Percentiles rank a stretch among this genome's conserved stretches.
phyloP scores from a whole-genome alignment of 2,329 filamentous ascomycete species.

The Phyllosticta ampelicida region DNA sequence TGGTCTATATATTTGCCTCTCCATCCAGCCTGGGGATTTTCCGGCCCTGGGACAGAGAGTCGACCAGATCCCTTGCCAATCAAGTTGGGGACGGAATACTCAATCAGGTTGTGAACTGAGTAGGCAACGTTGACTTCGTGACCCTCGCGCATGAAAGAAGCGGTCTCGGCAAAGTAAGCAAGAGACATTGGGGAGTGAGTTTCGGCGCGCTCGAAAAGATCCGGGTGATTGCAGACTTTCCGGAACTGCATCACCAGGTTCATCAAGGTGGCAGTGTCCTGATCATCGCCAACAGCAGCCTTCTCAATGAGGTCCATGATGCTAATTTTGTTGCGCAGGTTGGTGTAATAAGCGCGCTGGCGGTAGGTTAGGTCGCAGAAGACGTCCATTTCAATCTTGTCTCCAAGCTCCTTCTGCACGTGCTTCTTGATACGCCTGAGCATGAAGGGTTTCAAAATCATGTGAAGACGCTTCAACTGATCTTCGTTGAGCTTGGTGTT shows the following conservation, averaged over 20 bases:
- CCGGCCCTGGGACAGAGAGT: constrained; percentile 59
- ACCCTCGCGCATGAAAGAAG: constrained; percentile 87
- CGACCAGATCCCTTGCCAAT: constrained; percentile 75
- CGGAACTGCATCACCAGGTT: constrained; percentile 99
- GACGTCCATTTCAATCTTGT: constrained; percentile 95
- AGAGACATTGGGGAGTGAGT: constrained; percentile 77
- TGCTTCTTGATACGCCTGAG: constrained; percentile 99
- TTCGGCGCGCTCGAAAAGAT: constrained; percentile 90
- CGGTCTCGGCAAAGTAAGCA: constrained; percentile 86
- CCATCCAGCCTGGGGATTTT: constrained; percentile 71
- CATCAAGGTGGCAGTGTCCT: constrained; percentile 93
- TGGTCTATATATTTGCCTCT: constrained; percentile 64
- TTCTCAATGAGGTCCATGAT: constrained; percentile 98
- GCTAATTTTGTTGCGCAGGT: constrained; percentile 91
- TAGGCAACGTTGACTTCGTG: constrained; percentile 70
- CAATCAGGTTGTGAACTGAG: constrained; percentile 75
- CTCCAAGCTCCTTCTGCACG: constrained; percentile 94
- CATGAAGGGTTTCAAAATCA: constrained; percentile 99
- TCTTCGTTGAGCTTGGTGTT: constrained; percentile 99
- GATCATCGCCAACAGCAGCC: constrained; percentile 84
- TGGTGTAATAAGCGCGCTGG: constrained; percentile 86
- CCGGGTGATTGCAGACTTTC: constrained; percentile 97
- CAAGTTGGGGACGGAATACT: constrained; percentile 71
- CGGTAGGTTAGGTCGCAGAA: constrained; percentile 96
- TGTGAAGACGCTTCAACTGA: constrained; percentile 89